These are phyloP conservation scores for Rhododendron simsii DNA, from an alignment of 148 eudicot species.

Conservation along the genomic window DNA sequence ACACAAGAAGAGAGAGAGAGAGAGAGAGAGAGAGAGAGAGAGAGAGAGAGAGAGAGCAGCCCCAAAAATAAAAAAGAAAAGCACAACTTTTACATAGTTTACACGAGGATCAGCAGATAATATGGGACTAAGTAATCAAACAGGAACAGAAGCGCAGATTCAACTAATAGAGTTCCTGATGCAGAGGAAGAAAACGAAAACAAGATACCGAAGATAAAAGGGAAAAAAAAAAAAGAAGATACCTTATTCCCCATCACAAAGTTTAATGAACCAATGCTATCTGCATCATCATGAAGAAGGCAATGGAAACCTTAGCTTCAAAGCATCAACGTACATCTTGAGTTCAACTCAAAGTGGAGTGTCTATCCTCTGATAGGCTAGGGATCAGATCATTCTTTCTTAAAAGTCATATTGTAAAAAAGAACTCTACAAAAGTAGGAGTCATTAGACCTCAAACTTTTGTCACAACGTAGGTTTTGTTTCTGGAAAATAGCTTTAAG, in stretches of 20 bases:
- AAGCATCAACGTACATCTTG: not conserved
- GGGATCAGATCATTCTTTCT: not conserved
- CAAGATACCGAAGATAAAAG: not conserved
- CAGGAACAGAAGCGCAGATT: not conserved
- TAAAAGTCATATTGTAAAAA: not conserved
- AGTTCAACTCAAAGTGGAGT: not conserved
- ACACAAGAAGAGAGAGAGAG: not conserved
- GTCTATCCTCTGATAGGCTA: not conserved
- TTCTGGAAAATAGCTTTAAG: not conserved
- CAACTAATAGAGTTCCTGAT: not conserved
- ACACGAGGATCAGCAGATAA: not conserved
- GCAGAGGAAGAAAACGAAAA: not conserved
- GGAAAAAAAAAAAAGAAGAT: conserved; percentile 7
- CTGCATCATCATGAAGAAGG: conserved; percentile 99
- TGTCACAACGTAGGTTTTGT: not conserved
- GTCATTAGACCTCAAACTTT: not conserved
- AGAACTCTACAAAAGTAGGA: not conserved
- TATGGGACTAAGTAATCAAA: not conserved
- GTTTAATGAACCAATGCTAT: conserved; percentile 72
- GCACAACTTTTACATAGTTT: not conserved
- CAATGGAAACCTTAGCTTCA: not conserved
- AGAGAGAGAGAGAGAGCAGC: not conserved
- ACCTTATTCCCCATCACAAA: conserved; percentile 84
- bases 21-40: no score
- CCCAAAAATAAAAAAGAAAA: not conserved